Evolutionary conservation across 164 flowering plant genomes (phyloP).

Genomic region (Kingdonia uniflora): DNA sequence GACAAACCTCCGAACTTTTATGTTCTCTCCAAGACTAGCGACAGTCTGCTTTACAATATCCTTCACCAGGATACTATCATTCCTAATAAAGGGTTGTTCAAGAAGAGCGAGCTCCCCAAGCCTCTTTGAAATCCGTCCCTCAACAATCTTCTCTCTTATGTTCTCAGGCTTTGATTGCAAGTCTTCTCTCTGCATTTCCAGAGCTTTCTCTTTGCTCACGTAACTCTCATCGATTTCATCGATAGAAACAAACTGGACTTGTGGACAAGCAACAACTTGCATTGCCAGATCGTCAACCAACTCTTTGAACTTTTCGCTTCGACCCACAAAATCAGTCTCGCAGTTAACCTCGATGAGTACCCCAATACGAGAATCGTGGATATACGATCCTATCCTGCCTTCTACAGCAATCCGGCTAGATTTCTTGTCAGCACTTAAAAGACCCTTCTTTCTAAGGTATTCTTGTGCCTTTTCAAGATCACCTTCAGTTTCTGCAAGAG

Average conservation of each 20-base stretch:
- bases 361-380: conserved; percentile 92
- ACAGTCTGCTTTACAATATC: conserved; percentile 91
- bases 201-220: conserved; percentile 52
- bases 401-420: conserved; percentile 92
- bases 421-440: conserved; percentile 87
- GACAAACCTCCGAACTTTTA: conserved; percentile 71
- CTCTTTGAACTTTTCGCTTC: conserved; percentile 81
- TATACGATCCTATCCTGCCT: conserved; percentile 88
- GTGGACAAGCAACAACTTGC: conserved; percentile 95
- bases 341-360: conserved; percentile 93
- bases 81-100: conserved; percentile 86
- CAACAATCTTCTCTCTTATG: conserved; percentile 84
- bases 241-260: conserved; percentile 63
- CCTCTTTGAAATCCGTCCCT: conserved; percentile 86
- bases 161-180: conserved; percentile 83
- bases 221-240: conserved; percentile 69
- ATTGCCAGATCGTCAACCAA: conserved; percentile 93
- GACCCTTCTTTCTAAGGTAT: conserved; percentile 92
- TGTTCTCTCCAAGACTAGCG: conserved; percentile 92
- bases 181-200: conserved; percentile 97
- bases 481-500: conserved; percentile 87
- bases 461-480: conserved; percentile 92
- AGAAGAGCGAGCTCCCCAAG: conserved; percentile 85
- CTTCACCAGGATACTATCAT: conserved; percentile 70
- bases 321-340: conserved; percentile 94